Base-by-base conservation (phyloP, 257 asterid genomes). In the Nicotiana otophora region DNA sequence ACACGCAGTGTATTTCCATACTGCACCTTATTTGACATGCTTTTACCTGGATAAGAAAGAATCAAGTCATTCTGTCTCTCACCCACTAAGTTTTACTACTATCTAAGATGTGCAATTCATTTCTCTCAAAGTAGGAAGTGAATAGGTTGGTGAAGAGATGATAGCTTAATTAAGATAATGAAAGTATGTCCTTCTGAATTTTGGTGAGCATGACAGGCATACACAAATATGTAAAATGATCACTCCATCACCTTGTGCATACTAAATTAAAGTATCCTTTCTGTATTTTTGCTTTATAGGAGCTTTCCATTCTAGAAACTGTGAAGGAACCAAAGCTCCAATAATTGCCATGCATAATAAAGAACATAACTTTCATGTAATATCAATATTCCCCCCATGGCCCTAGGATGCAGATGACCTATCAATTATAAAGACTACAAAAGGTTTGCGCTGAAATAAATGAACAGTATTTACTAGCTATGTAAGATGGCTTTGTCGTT, bases 61-160 rank as follows among this genome's bases (percentile, higher is more conserved):
- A 75, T 51, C 80, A 26, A 15, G 80, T 15, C 9, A 74, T 26
- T 74, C 42, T 74, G 26, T 75, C 60, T 26, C 62, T 74, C 80
- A 74, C 63, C 34, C 26, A 48, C 16, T 26, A 31, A 14, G 63
- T 10, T 57, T 51, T 75, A 51, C 42, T 51, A 74, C 42, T 23
- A 48, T 74, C 80, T 46, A 70, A 48, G 39, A 74, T 48, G 16
- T 74, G 80, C 61, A 26, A 23, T 26, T 74, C 80, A 74, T 74
- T 42, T 48, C 42, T 48, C 1, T 1, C 42, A 7, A 20, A 72
- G 48, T 48, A 74, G 62, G 62, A 74, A 48, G 80, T 74, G 62
- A 74, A 74, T 48, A 74, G 26, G 42, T 15, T 48, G 60, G 60
- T 72, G 72, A 72, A 46, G 20, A 74, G 80, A 15, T 48, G 42